Conservation (phyloP, 225 moss, liverwort and hornwort genomes). For the Lunularia cruciata region DNA sequence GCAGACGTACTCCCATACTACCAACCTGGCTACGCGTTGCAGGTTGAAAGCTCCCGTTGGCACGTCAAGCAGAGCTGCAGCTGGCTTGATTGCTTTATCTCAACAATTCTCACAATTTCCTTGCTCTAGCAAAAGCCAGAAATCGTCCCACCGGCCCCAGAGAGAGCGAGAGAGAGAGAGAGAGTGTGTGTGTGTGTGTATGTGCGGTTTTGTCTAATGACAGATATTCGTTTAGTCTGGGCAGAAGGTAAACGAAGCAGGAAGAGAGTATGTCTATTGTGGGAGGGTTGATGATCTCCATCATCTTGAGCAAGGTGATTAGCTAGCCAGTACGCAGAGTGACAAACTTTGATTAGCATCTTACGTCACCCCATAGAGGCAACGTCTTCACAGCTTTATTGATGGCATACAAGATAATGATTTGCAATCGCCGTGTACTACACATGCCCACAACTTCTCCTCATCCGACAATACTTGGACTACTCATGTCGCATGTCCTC, state of each 20-base stretch:
- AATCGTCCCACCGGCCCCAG: neutral
- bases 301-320: neutral
- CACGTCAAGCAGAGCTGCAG: neutral
- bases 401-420: neutral
- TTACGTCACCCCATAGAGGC: neutral
- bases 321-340: neutral
- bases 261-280: neutral
- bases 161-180: neutral
- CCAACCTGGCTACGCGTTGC: neutral
- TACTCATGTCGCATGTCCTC: too few species aligned
- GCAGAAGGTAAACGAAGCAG: neutral
- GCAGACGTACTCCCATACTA: neutral
- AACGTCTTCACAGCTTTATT: neutral
- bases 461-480: too few species aligned
- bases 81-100: too few species aligned
- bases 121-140: too few species aligned
- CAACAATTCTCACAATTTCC: too few species aligned
- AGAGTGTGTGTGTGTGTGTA: too few species aligned
- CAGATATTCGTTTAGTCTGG: neutral
- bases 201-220: too few species aligned
- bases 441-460: too few species aligned
- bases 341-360: constrained; percentile 18
- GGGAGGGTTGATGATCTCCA: neutral
- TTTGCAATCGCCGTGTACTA: neutral
- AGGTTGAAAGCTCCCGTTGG: neutral